Conservation (phyloP, 495 filamentous ascomycete genomes). For the Aspergillus diversus region DNA sequence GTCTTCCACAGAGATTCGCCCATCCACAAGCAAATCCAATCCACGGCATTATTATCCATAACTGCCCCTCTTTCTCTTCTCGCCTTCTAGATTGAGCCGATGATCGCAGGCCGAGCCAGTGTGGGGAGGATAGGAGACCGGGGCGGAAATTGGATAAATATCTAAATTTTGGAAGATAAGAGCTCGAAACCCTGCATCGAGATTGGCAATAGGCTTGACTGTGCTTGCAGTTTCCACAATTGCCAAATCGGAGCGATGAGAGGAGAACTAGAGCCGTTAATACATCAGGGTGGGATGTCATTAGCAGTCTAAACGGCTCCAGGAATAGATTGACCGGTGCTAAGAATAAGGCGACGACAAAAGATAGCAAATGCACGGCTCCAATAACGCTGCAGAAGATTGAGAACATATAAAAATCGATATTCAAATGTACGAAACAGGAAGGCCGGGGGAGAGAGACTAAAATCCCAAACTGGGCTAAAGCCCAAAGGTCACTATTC, state of each 20-base stretch:
- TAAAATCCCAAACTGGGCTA: neutral
- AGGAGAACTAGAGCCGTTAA: constrained; percentile 8
- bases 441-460: constrained; percentile 33
- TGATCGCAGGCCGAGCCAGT: neutral
- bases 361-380: constrained; percentile 4
- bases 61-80: constrained; percentile 14
- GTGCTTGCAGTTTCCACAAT: neutral
- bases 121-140: neutral
- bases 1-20: neutral
- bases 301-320: neutral
- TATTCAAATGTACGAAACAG: constrained; percentile 25
- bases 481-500: neutral
- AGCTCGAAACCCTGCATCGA: neutral
- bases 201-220: neutral
- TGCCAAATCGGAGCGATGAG: constrained; percentile 18
- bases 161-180: neutral
- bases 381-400: neutral
- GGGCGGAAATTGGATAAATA: neutral
- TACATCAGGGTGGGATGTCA: constrained; percentile 2
- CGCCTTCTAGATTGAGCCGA: constrained; percentile 21
- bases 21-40: neutral
- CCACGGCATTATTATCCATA: neutral
- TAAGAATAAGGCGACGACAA: constrained; percentile 11
- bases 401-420: neutral
- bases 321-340: neutral